Percentiles rank a stretch among this genome's conserved stretches.
These are phyloP conservation scores for Saururus chinensis DNA, from an alignment of 164 flowering plant species.

Conservation along the genomic window DNA sequence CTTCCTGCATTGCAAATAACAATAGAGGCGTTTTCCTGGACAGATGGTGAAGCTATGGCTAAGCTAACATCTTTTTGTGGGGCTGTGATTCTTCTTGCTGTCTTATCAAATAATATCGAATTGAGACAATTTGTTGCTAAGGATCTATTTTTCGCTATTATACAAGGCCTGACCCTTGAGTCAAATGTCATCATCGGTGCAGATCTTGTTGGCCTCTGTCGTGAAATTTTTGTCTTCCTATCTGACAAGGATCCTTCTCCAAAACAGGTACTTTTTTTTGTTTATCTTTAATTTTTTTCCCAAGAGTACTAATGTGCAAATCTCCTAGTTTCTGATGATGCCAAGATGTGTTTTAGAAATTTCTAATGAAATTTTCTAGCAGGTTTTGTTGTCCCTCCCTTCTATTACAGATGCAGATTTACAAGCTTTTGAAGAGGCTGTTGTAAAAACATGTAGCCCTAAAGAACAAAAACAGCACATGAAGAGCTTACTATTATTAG, in stretches of 20 bases:
- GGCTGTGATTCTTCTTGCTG: conserved; percentile 47
- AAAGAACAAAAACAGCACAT: conserved; percentile 92
- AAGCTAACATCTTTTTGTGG: conserved; percentile 70
- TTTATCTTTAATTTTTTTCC: background rate
- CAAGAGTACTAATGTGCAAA: background rate
- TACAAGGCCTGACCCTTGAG: conserved; percentile 72
- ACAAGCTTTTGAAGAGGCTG: conserved; percentile 79
- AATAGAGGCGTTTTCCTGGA: conserved; percentile 66
- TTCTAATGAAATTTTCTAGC: background rate
- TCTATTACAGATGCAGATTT: conserved; percentile 52
- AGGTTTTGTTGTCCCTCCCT: conserved; percentile 89
- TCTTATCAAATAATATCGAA: conserved; percentile 50
- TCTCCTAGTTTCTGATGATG: background rate
- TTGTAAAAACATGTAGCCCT: conserved; percentile 73
- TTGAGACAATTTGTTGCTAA: conserved; percentile 68
- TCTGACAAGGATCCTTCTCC: conserved; percentile 76
- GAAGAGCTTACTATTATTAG: conserved; percentile 74
- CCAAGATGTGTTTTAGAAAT: background rate
- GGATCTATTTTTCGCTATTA: conserved; percentile 70
- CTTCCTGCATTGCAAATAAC: conserved; percentile 64
- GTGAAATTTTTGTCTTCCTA: conserved; percentile 73
- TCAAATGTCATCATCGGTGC: conserved; percentile 72
- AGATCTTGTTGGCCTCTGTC: conserved; percentile 77
- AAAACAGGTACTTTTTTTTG: conserved; percentile 45
- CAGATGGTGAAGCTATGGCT: conserved; percentile 73